Evolutionary conservation across 805 yeast genomes (phyloP), one percentile per base, ranked within the genome.

Genomic region (Sugiyamaella smithiae): DNA sequence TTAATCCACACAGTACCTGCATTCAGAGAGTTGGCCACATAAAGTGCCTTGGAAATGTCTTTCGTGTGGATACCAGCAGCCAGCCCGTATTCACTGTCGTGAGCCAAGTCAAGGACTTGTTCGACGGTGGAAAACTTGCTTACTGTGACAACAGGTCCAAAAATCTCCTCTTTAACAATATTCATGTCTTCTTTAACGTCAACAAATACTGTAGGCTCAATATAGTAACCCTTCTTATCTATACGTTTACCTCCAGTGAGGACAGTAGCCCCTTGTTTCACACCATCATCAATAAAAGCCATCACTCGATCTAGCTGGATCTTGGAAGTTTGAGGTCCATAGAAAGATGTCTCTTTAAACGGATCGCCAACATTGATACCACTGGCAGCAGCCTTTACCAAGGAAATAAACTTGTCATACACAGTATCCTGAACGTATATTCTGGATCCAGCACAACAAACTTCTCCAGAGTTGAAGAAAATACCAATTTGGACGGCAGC

Each of bases 381-480:
- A 58, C 78, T 77, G 43, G 82, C 75, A 48, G 76, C 76, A 16
- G 63, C 63, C 57, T 73, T 74, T 64, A 86, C 80, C 57, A 71
- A 78, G 33, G 71, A 70, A 51, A 88, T 65, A 53, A 88, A 78
- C 64, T 80, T 72, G 53, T 90, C 96, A 70, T 90, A 87, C 55
- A 88, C 74, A 37, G 80, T 78, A 55, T 85, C 91, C 69, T 91
- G 96, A 49, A 89, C 84, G 66, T 86, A 85, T 53, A 90, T 73
- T 72, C 98, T 81, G 40, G 97, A 89, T 57, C 95, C 93, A 24
- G 97, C 97, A 62, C 89, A 85, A 72, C 98, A 90, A 45, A 90
- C 95, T 73, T 90, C 96, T 71, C 98, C 98, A 63, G 90, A 81
- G 75, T 91, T 91, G 77, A 78, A 88, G 77, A 85, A 86, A 62